Percentiles rank a stretch among this genome's conserved stretches.
These are phyloP conservation scores for Mediolabrus comicus DNA, from an alignment of 108 stramenopile genomes.

Conservation along the genomic window DNA sequence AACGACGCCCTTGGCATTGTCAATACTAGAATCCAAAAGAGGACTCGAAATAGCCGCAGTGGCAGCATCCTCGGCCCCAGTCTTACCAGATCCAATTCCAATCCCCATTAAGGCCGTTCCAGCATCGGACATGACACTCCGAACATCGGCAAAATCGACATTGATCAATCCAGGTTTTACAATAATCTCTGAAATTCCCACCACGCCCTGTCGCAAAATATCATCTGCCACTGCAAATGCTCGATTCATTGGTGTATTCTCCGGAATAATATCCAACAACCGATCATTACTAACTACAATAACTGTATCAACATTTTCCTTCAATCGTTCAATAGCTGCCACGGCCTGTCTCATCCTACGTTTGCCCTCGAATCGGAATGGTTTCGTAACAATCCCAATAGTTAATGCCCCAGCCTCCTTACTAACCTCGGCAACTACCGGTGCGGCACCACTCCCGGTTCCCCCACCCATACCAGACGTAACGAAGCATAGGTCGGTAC, in stretches of 20 bases:
- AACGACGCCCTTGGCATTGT: slow-evolving; percentile 89
- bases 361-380: slow-evolving; percentile 89
- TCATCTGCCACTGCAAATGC: slow-evolving; percentile 92
- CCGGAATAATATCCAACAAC: slow-evolving; percentile 88
- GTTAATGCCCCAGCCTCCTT: slow-evolving; percentile 79
- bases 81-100: slow-evolving; percentile 80
- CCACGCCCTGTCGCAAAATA: slow-evolving; percentile 90
- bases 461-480: slow-evolving; percentile 91
- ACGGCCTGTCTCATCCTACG: slow-evolving; percentile 85
- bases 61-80: slow-evolving; percentile 88
- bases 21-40: slow-evolving; percentile 82
- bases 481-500: slow-evolving; percentile 87
- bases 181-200: slow-evolving; percentile 93
- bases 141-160: slow-evolving; percentile 93
- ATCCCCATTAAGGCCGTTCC: slow-evolving; percentile 94
- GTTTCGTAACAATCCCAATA: slow-evolving; percentile 87
- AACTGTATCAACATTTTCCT: slow-evolving; percentile 87
- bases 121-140: slow-evolving; percentile 89
- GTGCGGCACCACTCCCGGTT: slow-evolving; percentile 87
- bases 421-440: slow-evolving; percentile 79
- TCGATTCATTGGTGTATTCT: slow-evolving; percentile 87
- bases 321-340: slow-evolving; percentile 71
- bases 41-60: slow-evolving; percentile 89
- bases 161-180: slow-evolving; percentile 90
- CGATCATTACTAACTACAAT: slow-evolving; percentile 93